phyloP scores from a whole-genome alignment of 2,329 filamentous ascomycete species.

The Conoideocrella luteorostrata region DNA sequence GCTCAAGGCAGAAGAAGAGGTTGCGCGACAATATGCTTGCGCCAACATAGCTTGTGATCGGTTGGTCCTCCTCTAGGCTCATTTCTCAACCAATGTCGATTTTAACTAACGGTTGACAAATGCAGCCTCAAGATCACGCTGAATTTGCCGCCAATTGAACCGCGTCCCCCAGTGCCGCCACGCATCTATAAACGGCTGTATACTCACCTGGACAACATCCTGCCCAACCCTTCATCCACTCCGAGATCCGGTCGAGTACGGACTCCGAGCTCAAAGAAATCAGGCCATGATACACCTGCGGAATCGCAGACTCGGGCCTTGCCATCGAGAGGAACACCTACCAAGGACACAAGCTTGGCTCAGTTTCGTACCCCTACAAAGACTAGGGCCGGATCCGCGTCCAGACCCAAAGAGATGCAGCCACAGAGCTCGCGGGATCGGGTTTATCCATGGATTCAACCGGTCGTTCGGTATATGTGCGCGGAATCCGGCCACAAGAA shows the following conservation, averaged over 20 bases:
- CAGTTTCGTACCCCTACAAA: slow-evolving; percentile 34
- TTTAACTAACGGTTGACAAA: background rate
- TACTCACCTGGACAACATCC: slow-evolving; percentile 66
- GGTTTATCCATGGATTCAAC: slow-evolving; percentile 63
- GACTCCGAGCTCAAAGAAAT: slow-evolving; percentile 27
- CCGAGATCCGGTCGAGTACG: slow-evolving; percentile 24
- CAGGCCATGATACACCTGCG: slow-evolving; percentile 18
- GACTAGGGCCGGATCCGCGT: slow-evolving; percentile 29
- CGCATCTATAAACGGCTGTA: slow-evolving; percentile 81
- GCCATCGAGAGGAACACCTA: slow-evolving; percentile 38
- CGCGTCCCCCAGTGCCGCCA: slow-evolving; percentile 71
- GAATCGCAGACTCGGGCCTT: slow-evolving; percentile 23
- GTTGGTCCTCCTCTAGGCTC: slow-evolving; percentile 30
- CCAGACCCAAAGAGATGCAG: slow-evolving; percentile 30
- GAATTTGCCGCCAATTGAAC: slow-evolving; percentile 69
- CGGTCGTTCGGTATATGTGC: slow-evolving; percentile 58
- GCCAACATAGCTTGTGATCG: slow-evolving; percentile 85
- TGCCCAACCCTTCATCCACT: slow-evolving; percentile 41
- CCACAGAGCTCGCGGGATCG: slow-evolving; percentile 20
- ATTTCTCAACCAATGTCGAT: slow-evolving; percentile 10
- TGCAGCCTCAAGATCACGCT: slow-evolving; percentile 66
- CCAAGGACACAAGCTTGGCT: slow-evolving; percentile 38
- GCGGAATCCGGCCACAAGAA: slow-evolving; percentile 52
- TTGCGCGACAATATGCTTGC: slow-evolving; percentile 77
- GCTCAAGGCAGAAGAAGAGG: slow-evolving; percentile 79